phyloP scores from a whole-genome alignment of 371 early-diverging fungal genomes.

The Dichotomocladium elegans region DNA sequence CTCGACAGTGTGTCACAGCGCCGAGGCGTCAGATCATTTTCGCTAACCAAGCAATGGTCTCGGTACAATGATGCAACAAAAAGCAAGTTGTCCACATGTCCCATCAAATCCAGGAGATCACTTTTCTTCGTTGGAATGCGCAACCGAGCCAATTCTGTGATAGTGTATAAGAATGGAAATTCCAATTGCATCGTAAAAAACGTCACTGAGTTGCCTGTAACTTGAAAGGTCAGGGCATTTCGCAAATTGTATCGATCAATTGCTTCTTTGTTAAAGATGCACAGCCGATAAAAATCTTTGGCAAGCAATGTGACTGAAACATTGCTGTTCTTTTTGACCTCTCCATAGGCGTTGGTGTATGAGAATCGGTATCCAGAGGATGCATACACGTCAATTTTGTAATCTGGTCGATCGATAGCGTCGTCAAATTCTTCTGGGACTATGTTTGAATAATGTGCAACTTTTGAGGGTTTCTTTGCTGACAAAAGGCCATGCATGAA shows the following conservation, averaged over 20 bases:
- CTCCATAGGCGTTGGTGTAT: constrained; percentile 15
- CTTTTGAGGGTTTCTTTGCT: constrained; percentile 13
- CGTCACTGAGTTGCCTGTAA: constrained; percentile 10
- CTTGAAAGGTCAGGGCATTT: constrained; percentile 13
- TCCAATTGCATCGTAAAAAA: constrained; percentile 13
- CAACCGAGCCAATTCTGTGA: constrained; percentile 15
- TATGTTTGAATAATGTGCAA: constrained; percentile 12
- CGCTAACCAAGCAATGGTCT: constrained; percentile 9
- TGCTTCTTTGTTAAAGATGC: constrained; percentile 12
- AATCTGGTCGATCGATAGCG: constrained; percentile 12
- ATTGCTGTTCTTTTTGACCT: constrained; percentile 8
- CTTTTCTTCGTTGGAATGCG: constrained; percentile 9
- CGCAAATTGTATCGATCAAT: constrained; percentile 14
- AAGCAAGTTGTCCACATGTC: constrained; percentile 9
- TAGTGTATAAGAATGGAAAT: constrained; percentile 11
- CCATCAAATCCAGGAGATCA: constrained; percentile 12
- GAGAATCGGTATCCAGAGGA: constrained; percentile 12
- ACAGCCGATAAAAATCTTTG: constrained; percentile 16
- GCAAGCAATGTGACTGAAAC: constrained; percentile 9
- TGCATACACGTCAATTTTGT: constrained; percentile 15
- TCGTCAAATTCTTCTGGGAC: constrained; percentile 13
- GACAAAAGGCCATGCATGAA: constrained; percentile 13
- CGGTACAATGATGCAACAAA: constrained; percentile 12
- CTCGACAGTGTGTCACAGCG: constrained; percentile 7
- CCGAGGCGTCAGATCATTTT: constrained; percentile 3